A percentile compares a stretch with the other conserved stretches of the same genome.
These are phyloP conservation scores for Cetradonia linearis DNA, from an alignment of 495 filamentous ascomycete genomes.

Conservation along the genomic window DNA sequence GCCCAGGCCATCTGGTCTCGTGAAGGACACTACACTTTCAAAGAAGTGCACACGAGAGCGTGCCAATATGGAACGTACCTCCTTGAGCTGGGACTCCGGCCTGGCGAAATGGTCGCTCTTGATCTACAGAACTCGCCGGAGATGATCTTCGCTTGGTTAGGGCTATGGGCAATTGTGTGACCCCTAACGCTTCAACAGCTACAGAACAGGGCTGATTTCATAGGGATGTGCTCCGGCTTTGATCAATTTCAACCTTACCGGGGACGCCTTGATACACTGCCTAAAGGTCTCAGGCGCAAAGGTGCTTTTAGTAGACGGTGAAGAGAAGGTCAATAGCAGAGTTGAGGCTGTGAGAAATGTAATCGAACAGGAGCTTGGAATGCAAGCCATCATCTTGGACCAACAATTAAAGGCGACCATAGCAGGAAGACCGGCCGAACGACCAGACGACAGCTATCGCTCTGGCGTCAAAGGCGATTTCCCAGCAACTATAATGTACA, in stretches of 20 bases:
- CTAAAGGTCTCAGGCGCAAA: conserved; percentile 49
- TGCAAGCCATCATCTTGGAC: conserved; percentile 45
- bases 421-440: conserved; percentile 34
- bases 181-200: background rate
- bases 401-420: conserved; percentile 40
- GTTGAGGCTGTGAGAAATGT: conserved; percentile 42
- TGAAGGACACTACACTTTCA: conserved; percentile 51
- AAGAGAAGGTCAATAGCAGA: conserved; percentile 41
- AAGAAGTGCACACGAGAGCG: conserved; percentile 42
- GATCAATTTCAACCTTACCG: conserved; percentile 63
- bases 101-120: conserved; percentile 57
- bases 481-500: conserved; percentile 57
- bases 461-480: conserved; percentile 37
- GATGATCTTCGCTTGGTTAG: conserved; percentile 57
- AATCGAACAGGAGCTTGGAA: conserved; percentile 43
- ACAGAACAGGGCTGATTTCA: background rate
- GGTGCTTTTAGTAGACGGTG: conserved; percentile 57
- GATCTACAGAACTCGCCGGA: conserved; percentile 61
- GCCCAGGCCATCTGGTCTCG: conserved; percentile 58
- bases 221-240: conserved; percentile 50
- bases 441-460: conserved; percentile 42
- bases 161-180: conserved; percentile 45
- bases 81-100: conserved; percentile 46
- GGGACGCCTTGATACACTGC: conserved; percentile 60
- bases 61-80: conserved; percentile 60